phyloP scores from a whole-genome alignment of 768 basidiomycete genomes.

The Suillus fuscotomentosus region DNA sequence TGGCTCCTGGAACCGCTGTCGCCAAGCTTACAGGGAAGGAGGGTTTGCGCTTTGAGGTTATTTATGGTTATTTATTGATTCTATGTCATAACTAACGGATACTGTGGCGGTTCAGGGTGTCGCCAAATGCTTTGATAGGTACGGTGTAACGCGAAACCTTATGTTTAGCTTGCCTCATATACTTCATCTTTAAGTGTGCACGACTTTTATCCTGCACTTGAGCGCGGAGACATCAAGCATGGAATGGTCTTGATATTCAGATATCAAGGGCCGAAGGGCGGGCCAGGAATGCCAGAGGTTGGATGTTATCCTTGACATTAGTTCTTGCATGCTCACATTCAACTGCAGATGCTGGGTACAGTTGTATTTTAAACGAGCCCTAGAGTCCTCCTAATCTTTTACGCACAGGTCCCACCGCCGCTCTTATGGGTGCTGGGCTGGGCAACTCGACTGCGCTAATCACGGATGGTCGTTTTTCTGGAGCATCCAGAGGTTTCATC shows the following conservation, averaged over 20 bases:
- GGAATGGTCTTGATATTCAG: slow-evolving; percentile 81
- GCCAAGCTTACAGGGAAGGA: slow-evolving; percentile 96
- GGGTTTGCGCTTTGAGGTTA: slow-evolving; percentile 76
- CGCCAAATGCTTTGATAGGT: slow-evolving; percentile 80
- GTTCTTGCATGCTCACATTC: slow-evolving; percentile 1
- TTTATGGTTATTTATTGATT: slow-evolving; percentile 10
- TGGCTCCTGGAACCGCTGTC: slow-evolving; percentile 84
- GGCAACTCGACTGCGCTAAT: slow-evolving; percentile 77
- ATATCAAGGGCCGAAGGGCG: slow-evolving; percentile 89
- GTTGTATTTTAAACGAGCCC: background rate
- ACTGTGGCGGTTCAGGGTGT: slow-evolving; percentile 44
- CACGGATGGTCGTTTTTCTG: slow-evolving; percentile 89
- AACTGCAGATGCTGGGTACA: slow-evolving; percentile 44
- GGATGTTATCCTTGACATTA: slow-evolving; percentile 5
- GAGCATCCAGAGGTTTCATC: slow-evolving; percentile 70
- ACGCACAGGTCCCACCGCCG: slow-evolving; percentile 67
- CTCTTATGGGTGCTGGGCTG: slow-evolving; percentile 82
- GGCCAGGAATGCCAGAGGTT: slow-evolving; percentile 90
- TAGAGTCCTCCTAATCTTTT: slow-evolving; percentile 8
- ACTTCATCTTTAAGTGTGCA: slow-evolving; percentile 44
- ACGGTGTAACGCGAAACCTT: slow-evolving; percentile 6
- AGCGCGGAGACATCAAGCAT: slow-evolving; percentile 69
- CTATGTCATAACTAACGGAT: slow-evolving; percentile 3
- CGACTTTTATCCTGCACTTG: slow-evolving; percentile 72
- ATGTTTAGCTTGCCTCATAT: background rate